Evolutionary conservation across 345 rosid genomes (phyloP).

Genomic region (Ricinus communis): DNA sequence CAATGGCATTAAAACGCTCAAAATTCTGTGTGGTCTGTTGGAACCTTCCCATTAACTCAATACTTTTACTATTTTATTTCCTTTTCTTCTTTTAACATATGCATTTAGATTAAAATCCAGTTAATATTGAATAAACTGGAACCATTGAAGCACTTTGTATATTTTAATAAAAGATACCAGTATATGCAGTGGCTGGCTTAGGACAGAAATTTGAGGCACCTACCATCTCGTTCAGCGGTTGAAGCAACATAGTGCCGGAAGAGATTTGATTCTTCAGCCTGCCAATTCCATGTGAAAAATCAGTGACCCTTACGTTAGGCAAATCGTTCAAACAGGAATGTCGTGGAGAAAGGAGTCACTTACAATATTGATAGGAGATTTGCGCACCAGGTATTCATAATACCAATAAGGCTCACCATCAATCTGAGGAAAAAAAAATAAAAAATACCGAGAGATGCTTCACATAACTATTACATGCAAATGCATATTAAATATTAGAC

Average conservation of each 20-base stretch:
- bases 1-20: too few relatives aligned
- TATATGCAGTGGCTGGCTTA: not conserved
- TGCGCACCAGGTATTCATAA: constrained; percentile 86
- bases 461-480: not conserved
- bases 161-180: too few relatives aligned
- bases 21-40: not conserved
- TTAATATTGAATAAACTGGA: too few relatives aligned
- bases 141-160: too few relatives aligned
- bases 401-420: constrained; percentile 90
- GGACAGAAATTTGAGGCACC: constrained; percentile 20
- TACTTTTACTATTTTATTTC: not conserved
- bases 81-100: not conserved
- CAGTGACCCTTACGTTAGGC: constrained; percentile 10
- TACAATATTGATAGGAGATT: constrained; percentile 77
- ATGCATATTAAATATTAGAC: not conserved
- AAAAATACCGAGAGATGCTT: not conserved
- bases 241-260: constrained; percentile 77
- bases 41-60: not conserved
- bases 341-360: constrained; percentile 20
- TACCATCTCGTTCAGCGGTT: constrained; percentile 92
- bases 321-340: not conserved
- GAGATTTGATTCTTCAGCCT: constrained; percentile 81
- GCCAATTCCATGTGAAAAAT: constrained; percentile 23
- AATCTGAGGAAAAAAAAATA: constrained; percentile 38
- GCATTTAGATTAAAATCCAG: too few relatives aligned